Conservation (phyloP, 2,329 filamentous ascomycete genomes). For the Alternaria conjuncta region DNA sequence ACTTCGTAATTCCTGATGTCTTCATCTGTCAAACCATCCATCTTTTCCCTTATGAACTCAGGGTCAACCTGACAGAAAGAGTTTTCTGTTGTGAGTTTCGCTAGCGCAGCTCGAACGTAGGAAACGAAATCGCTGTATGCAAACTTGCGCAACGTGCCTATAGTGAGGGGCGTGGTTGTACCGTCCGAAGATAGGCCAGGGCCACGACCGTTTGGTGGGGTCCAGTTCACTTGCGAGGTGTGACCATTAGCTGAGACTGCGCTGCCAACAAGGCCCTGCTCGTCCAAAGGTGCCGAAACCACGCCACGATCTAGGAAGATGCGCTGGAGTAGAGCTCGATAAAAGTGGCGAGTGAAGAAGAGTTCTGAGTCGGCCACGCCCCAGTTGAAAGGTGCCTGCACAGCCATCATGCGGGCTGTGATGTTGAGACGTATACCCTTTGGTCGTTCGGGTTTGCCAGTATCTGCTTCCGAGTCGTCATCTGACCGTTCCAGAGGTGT, state of each 20-base stretch:
- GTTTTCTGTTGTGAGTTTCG: slow-evolving; percentile 65
- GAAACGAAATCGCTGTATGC: slow-evolving; percentile 76
- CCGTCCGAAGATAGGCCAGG: slow-evolving; percentile 48
- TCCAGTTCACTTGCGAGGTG: slow-evolving; percentile 43
- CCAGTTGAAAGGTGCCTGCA: slow-evolving; percentile 96
- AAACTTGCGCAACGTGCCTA: slow-evolving; percentile 81
- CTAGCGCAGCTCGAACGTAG: slow-evolving; percentile 82
- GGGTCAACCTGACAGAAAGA: slow-evolving; percentile 45
- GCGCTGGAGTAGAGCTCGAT: slow-evolving; percentile 85
- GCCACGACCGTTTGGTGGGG: slow-evolving; percentile 57
- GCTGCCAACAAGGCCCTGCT: slow-evolving; percentile 49
- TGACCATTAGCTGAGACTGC: slow-evolving; percentile 40
- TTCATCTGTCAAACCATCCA: slow-evolving; percentile 73
- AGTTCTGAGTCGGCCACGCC: slow-evolving; percentile 76
- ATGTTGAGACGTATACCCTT: slow-evolving; percentile 85
- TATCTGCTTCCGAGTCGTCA: slow-evolving; percentile 15
- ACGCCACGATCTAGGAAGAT: slow-evolving; percentile 89
- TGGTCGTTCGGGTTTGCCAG: slow-evolving; percentile 7
- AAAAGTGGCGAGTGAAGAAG: slow-evolving; percentile 95
- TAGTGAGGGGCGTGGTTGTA: slow-evolving; percentile 80
- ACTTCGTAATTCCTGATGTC: slow-evolving; percentile 75
- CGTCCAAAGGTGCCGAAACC: slow-evolving; percentile 62
- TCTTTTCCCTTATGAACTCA: slow-evolving; percentile 66
- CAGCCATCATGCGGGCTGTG: slow-evolving; percentile 97
- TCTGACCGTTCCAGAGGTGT: slow-evolving; percentile 6